These are phyloP conservation scores for Termitomyces titanicus DNA, from an alignment of 768 basidiomycete genomes.

Conservation along the genomic window DNA sequence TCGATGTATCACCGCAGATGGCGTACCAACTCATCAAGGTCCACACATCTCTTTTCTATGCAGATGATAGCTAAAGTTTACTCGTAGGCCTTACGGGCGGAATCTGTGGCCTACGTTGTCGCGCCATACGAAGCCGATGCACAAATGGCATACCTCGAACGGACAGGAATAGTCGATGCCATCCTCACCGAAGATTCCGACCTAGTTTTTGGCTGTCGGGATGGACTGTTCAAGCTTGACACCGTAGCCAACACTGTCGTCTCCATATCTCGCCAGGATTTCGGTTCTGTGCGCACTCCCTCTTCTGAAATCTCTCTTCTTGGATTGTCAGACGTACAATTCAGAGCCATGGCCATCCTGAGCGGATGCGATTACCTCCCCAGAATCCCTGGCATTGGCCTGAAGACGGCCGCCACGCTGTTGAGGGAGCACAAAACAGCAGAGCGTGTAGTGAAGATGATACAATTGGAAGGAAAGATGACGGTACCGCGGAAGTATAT, in stretches of 20 bases:
- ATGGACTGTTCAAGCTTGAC: slow-evolving; percentile 94
- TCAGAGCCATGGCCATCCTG: slow-evolving; percentile 90
- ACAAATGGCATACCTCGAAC: slow-evolving; percentile 91
- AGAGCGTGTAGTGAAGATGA: slow-evolving; percentile 73
- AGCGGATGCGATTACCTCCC: slow-evolving; percentile 92
- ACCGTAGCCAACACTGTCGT: slow-evolving; percentile 56
- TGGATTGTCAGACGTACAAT: slow-evolving; percentile 89
- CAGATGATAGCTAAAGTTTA: slow-evolving; percentile 3
- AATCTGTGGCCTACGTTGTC: slow-evolving; percentile 80
- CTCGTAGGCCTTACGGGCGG: slow-evolving; percentile 79
- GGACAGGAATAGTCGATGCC: slow-evolving; percentile 75
- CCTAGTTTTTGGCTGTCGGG: slow-evolving; percentile 92
- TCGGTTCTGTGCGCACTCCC: slow-evolving; percentile 50
- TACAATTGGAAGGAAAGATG: slow-evolving; percentile 83
- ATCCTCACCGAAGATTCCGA: slow-evolving; percentile 98
- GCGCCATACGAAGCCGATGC: slow-evolving; percentile 99
- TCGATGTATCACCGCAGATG: slow-evolving; percentile 97
- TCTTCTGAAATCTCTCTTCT: slow-evolving; percentile 64
- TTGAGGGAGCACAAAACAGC: slow-evolving; percentile 83
- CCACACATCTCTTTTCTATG: neutral
- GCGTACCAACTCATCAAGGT: slow-evolving; percentile 98
- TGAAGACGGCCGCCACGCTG: slow-evolving; percentile 88
- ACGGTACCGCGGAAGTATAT: slow-evolving; percentile 75
- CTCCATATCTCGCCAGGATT: slow-evolving; percentile 64
- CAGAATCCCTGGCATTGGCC: slow-evolving; percentile 85